These are phyloP conservation scores for Geotrichum carabidarum DNA, from an alignment of 1,139 yeast species.

Conservation along the genomic window DNA sequence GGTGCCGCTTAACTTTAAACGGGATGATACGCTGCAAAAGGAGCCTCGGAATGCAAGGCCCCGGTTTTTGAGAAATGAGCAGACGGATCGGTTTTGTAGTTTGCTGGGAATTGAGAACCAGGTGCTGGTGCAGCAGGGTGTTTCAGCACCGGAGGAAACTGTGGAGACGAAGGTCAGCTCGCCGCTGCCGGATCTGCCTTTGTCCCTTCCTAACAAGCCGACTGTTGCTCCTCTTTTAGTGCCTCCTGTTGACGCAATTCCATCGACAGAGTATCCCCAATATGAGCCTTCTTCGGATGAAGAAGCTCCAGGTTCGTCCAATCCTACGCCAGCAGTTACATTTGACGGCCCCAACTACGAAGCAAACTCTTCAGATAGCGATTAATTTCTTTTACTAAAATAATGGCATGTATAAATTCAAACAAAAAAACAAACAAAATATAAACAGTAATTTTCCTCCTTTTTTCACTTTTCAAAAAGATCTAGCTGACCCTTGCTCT, in stretches of 20 bases:
- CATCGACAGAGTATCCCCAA: background rate
- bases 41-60: background rate
- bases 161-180: background rate
- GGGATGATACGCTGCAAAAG: background rate
- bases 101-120: conserved; percentile 21
- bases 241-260: background rate
- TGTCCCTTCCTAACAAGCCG: background rate
- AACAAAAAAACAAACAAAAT: conserved; percentile 1
- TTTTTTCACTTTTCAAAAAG: background rate
- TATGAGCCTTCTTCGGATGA: conserved; percentile 2
- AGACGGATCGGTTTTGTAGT: conserved; percentile 28
- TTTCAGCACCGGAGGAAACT: background rate
- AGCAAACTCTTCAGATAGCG: conserved; percentile 1
- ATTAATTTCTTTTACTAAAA: background rate
- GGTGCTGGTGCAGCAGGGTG: conserved; percentile 13
- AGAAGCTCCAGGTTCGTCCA: background rate
- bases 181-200: background rate
- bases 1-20: conserved; percentile 27
- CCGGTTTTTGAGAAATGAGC: conserved; percentile 23
- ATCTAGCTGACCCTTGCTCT: background rate
- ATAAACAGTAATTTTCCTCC: conserved; percentile 5
- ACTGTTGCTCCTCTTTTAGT: background rate
- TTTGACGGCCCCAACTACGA: background rate
- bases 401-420: background rate
- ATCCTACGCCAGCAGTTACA: background rate